Evolutionary conservation across 164 flowering plant genomes (phyloP).

Genomic region (Litsea cubeba): DNA sequence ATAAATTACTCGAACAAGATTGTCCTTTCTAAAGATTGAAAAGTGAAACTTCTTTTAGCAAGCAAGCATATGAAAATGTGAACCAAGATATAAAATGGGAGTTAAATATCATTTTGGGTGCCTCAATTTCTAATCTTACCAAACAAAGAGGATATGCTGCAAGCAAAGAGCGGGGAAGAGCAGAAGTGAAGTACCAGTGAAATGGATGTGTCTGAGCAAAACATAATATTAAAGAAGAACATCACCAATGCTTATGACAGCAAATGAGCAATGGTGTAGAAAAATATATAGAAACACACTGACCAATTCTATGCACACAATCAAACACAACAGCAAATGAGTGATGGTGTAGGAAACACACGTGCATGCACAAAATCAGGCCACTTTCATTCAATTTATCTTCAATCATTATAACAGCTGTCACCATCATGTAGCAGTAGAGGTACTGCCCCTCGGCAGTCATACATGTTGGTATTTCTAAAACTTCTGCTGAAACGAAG

Average conservation of each 20-base stretch:
- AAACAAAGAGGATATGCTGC: slow-evolving; percentile 86
- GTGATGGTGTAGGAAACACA: too few species aligned
- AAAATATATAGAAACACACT: too few species aligned
- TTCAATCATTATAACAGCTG: background rate
- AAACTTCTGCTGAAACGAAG: background rate
- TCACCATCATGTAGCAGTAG: background rate
- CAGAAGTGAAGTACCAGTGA: slow-evolving; percentile 97
- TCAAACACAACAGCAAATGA: too few species aligned
- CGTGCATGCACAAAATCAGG: too few species aligned
- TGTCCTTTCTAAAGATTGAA: background rate
- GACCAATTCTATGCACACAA: too few species aligned
- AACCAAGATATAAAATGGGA: background rate
- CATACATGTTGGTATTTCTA: background rate
- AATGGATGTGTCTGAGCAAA: slow-evolving; percentile 65
- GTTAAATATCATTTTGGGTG: background rate
- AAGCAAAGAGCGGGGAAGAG: slow-evolving; percentile 91
- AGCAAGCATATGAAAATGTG: background rate
- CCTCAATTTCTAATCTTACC: slow-evolving; percentile 46
- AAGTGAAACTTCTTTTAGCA: background rate
- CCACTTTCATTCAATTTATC: background rate
- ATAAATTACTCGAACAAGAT: background rate
- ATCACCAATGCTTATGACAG: slow-evolving; percentile 3
- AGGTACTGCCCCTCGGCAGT: background rate
- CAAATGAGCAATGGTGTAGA: too few species aligned
- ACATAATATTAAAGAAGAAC: slow-evolving; percentile 21